Percentiles rank a stretch among this genome's conserved stretches.
Evolutionary conservation across 345 rosid genomes (phyloP).

Genomic region (Brassica nigra): DNA sequence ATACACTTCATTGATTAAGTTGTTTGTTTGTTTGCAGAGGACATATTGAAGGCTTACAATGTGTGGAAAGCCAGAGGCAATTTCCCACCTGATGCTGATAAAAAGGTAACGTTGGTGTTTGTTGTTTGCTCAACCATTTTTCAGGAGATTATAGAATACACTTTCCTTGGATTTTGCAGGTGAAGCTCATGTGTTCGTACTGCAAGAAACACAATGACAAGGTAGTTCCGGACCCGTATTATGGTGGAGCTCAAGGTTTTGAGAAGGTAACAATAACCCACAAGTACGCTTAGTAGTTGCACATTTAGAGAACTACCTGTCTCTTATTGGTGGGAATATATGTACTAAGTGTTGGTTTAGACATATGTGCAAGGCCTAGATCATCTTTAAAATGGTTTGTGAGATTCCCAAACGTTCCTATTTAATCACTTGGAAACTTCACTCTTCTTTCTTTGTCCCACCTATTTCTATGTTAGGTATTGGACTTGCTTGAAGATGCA

Average conservation of each 20-base stretch:
- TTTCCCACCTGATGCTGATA: constrained; percentile 69
- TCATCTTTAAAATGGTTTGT: neutral
- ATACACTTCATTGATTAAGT: neutral
- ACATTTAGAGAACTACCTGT: neutral
- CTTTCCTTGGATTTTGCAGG: constrained; percentile 49
- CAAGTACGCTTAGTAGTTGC: neutral
- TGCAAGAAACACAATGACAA: constrained; percentile 84
- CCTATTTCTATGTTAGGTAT: constrained; percentile 50
- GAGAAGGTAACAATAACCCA: constrained; percentile 70
- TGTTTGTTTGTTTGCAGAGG: constrained; percentile 50
- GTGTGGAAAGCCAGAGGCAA: constrained; percentile 70
- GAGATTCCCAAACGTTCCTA: neutral
- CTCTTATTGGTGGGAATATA: neutral
- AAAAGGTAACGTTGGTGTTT: constrained; percentile 49
- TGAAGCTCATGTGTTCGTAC: constrained; percentile 84
- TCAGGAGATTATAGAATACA: neutral
- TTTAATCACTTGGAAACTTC: neutral
- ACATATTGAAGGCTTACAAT: constrained; percentile 70
- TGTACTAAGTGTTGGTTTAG: neutral
- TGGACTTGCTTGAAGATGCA: constrained; percentile 90
- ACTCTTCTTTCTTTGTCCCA: neutral
- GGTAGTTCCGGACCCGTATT: constrained; percentile 91
- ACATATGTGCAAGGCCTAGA: neutral
- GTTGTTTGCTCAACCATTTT: neutral
- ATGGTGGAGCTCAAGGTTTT: constrained; percentile 92